Percentiles rank a stretch among this genome's conserved stretches.
phyloP scores from a whole-genome alignment of 176 grass and related monocot species.

The Oryza punctata region DNA sequence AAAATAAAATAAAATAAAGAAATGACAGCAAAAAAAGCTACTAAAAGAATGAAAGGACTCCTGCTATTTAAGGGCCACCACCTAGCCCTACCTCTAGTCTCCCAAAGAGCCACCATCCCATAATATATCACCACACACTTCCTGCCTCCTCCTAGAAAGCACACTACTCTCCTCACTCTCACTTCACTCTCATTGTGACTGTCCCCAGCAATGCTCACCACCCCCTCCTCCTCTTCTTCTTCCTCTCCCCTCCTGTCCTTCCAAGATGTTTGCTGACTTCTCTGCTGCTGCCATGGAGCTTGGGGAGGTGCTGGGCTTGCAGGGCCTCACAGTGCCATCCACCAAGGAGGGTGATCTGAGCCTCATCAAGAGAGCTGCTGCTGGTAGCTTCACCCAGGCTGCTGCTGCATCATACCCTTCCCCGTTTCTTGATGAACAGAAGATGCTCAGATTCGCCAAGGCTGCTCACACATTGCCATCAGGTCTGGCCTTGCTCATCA shows the following conservation, averaged over 20 bases:
- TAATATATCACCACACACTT: conserved; percentile 1
- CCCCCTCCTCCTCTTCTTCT: background rate
- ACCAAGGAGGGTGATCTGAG: conserved; percentile 29
- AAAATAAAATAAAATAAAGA: background rate
- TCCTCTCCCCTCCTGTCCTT: background rate
- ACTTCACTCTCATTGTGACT: background rate
- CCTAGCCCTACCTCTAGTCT: conserved; percentile 14
- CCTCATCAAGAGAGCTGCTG: conserved; percentile 28
- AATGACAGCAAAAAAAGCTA: background rate
- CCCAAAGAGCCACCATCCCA: conserved; percentile 32
- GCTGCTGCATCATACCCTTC: conserved; percentile 21
- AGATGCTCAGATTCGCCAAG: conserved; percentile 68
- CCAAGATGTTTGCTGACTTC: conserved; percentile 18
- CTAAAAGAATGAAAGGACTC: conserved; percentile 28
- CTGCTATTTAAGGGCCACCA: conserved; percentile 60
- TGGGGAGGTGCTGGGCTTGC: conserved; percentile 46
- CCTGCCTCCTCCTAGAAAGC: conserved; percentile 46
- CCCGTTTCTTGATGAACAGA: conserved; percentile 58
- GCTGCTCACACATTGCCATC: conserved; percentile 35
- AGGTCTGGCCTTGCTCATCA: conserved; percentile 30
- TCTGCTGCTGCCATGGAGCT: conserved; percentile 45
- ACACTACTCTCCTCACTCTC: background rate
- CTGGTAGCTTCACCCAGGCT: conserved; percentile 9
- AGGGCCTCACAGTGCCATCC: background rate
- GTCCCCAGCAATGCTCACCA: conserved; percentile 42